These are phyloP conservation scores for Aureobasidium uvarum DNA, from an alignment of 2,329 filamentous ascomycete genomes.

Conservation along the genomic window DNA sequence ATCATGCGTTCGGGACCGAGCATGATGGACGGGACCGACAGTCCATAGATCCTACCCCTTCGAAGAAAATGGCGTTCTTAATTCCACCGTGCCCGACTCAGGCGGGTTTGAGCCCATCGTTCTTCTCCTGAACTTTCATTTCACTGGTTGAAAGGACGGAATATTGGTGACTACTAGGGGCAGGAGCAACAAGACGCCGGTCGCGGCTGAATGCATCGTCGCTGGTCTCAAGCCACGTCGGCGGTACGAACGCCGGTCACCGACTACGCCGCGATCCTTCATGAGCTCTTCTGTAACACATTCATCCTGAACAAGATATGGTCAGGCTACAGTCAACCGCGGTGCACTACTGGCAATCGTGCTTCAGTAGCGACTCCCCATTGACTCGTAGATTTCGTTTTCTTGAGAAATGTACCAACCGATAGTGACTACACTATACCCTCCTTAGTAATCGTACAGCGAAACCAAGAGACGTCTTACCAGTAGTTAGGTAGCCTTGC, in stretches of 20 bases:
- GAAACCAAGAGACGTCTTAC: background rate
- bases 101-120: background rate
- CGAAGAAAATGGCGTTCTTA: background rate
- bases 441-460: background rate
- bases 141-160: background rate
- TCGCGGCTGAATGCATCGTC: background rate
- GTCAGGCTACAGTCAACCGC: background rate
- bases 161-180: background rate
- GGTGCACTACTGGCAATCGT: background rate
- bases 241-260: background rate
- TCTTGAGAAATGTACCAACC: background rate
- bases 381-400: background rate
- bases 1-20: conserved; percentile 12
- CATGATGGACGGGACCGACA: conserved; percentile 7
- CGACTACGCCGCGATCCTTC: background rate
- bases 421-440: background rate
- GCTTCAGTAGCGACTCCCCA: background rate
- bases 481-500: background rate
- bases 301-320: background rate
- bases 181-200: background rate
- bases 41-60: background rate
- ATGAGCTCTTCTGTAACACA: background rate
- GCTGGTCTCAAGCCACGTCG: conserved; percentile 8
- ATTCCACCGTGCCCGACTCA: conserved; percentile 3
- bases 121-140: background rate